Base-by-base conservation (phyloP, 306 rosid species). In the Canavalia gladiata region DNA sequence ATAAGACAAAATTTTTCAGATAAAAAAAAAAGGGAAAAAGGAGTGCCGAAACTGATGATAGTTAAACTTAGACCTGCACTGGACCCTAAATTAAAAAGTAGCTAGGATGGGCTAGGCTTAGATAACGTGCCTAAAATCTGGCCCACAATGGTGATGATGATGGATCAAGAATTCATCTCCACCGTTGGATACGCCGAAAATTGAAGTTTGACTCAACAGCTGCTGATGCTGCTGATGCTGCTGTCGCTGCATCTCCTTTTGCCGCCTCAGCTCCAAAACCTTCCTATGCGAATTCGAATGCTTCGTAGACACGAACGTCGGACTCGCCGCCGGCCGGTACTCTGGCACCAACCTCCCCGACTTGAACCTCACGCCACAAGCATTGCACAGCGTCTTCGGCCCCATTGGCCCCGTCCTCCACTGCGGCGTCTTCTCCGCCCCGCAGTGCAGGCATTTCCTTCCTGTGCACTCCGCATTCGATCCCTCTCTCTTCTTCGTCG, bases 401-500 rank as follows among this genome's bases (percentile, higher is more conserved):
- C 95, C 95, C 95, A 89, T 83, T 0, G 95, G 95, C 25, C 95
- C 95, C 0, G 95, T 91, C 6, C 95, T 77, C 95, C 95, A 91
- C 12, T 91, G 95, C 6, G 95, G 95, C 39, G 95, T 91, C 78
- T 89, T 91, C 66, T 91, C 95, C 3, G 91, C 65, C 0, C 86
- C 93, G 54, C 95, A 91, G 62, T 91, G 95, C 2, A 89, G 79
- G 57, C 95, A 91, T 72, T 88, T 89, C 45, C 95, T 64, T 1
- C 93, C 91, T 0, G 89, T 33, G 25, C 88, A 80, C 63, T 83
- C 91, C 33, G 80, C 70, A 46, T 74, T 76, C 7, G 52, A 11
- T 3, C 77, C 82, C 33, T 88, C 93, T 12, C 84, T 81, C 76
- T 83, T 91, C 86, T 87, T 88, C 2, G 52, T 49, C 29, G 62